Base-by-base conservation (phyloP, 164 flowering plant species). In the Cinnamomum micranthum region DNA sequence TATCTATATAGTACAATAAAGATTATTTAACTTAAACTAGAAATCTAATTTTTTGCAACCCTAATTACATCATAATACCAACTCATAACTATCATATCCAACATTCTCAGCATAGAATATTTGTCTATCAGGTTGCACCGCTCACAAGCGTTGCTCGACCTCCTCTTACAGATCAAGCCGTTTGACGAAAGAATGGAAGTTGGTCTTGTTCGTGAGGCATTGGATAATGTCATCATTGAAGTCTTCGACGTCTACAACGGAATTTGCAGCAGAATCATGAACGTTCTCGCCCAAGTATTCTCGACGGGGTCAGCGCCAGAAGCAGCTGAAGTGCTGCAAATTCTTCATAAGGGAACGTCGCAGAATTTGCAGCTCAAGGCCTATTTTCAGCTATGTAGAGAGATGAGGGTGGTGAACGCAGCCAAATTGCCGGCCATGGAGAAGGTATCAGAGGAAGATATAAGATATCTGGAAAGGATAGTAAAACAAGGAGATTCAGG, bases 191-290 rank as follows among this genome's bases (percentile, higher is more conserved):
- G 77, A 23, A 78, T 81, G 82, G 71, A 64, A 2, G 79, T 23
- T 1, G 70, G 10, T 6, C 74, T 90, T 28, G 75, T 94, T 31
- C 77, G 84, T 1, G 98, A 94, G 70, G 95, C 93, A 19, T 87
- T 94, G 94, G 91, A 91, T 55, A 86, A 92, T 62, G 73, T 89
- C 0, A 51, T 90, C 3, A 78, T 87, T 2, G 99, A 96, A 80
- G 83, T 94, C 19, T 92, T 88, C 74, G 92, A 89, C 0, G 71
- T 91, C 24, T 94, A 91, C 73, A 84, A 89, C 79, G 75, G 73
- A 67, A 87, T 94, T 0, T 88, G 95, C 73, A 75, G 75, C 6
- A 90, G 85, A 22, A 80, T 92, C n/a, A 90, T 93, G 0, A 70
- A 72, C 2, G 78, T 85, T 74, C 68, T 94, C 13, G 28, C 78